These are phyloP conservation scores for Vigna angularis DNA, from an alignment of 306 rosid species.

Conservation along the genomic window DNA sequence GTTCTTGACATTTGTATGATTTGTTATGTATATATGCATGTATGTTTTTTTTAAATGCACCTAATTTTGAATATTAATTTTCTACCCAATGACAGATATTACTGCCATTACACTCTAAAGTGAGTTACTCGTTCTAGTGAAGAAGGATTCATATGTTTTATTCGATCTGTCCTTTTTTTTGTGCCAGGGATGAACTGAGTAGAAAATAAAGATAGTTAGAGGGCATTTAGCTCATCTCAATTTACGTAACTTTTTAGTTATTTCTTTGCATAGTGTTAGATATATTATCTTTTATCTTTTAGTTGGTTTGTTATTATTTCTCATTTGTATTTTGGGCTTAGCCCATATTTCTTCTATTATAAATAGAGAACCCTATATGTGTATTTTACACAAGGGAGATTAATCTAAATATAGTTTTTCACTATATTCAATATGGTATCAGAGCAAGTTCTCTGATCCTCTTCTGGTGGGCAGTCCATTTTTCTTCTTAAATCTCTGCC, in stretches of 20 bases:
- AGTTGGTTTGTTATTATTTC: too few species aligned
- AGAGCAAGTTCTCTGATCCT: too few species aligned
- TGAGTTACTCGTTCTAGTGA: not conserved
- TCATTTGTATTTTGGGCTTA: too few species aligned
- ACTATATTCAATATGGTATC: too few species aligned
- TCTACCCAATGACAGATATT: not conserved
- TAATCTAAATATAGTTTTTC: too few species aligned
- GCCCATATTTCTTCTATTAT: too few species aligned
- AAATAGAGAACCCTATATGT: too few species aligned
- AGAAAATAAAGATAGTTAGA: not conserved
- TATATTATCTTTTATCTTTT: too few species aligned
- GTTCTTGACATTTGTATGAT: conserved; percentile 6
- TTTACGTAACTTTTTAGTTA: not conserved
- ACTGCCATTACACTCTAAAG: not conserved
- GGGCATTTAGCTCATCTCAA: not conserved
- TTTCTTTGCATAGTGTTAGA: conserved; percentile 1
- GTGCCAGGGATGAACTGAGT: not conserved
- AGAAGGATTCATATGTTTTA: not conserved
- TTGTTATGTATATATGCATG: not conserved
- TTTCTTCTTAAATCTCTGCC: too few species aligned
- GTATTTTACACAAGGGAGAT: too few species aligned
- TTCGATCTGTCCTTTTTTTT: not conserved
- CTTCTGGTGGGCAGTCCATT: too few species aligned
- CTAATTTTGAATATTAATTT: not conserved
- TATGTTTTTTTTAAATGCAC: not conserved